These are phyloP conservation scores for Dianthus caryophyllus DNA, from an alignment of 148 eudicot species.

Conservation along the genomic window DNA sequence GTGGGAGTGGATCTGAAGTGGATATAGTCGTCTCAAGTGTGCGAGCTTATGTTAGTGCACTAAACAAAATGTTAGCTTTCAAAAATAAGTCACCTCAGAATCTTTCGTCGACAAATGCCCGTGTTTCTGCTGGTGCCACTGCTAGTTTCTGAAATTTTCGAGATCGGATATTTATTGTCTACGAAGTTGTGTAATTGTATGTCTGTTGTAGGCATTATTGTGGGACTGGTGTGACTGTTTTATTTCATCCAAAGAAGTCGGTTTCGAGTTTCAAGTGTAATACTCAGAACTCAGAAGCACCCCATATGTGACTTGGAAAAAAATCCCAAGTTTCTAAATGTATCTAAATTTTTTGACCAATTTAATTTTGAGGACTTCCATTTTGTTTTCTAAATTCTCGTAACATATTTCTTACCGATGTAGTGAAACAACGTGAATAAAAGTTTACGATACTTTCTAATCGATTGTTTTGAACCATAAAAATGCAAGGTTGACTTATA, in stretches of 20 bases:
- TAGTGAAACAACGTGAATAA: too few species aligned
- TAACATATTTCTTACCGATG: too few species aligned
- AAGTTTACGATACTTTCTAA: too few species aligned
- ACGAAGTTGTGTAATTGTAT: conserved; percentile 10
- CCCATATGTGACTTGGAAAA: too few species aligned
- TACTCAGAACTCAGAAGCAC: too few species aligned
- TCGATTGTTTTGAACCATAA: too few species aligned
- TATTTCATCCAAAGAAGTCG: background rate
- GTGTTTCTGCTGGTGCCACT: conserved; percentile 20
- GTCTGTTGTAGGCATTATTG: background rate
- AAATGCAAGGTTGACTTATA: too few species aligned
- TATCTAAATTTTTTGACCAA: too few species aligned
- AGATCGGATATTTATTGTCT: conserved; percentile 5
- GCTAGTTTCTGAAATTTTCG: conserved; percentile 13
- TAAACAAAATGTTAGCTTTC: conserved; percentile 82
- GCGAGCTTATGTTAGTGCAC: conserved; percentile 77
- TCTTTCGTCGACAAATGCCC: conserved; percentile 26
- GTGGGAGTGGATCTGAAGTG: conserved; percentile 90
- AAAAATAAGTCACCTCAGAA: conserved; percentile 28
- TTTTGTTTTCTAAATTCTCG: too few species aligned
- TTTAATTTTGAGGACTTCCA: too few species aligned
- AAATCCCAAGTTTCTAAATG: too few species aligned
- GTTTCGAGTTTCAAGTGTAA: too few species aligned
- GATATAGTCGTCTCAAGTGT: conserved; percentile 90
- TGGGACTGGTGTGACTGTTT: background rate